Conservation (phyloP, 495 filamentous ascomycete species). For the Talaromyces borbonicus region DNA sequence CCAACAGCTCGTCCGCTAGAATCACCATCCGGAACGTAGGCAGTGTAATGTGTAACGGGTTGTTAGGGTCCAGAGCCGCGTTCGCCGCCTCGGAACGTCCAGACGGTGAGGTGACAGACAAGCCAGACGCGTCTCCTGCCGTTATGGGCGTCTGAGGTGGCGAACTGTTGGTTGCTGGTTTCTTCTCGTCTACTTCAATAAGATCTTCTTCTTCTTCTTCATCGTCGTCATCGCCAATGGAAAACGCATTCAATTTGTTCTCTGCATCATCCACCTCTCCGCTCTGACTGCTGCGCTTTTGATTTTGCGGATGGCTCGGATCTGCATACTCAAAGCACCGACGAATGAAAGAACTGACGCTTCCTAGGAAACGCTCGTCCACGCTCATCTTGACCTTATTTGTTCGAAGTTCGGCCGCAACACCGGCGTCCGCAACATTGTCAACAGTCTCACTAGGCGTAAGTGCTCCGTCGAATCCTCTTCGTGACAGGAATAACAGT, state of each 20-base stretch:
- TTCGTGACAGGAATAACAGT: conserved; percentile 78
- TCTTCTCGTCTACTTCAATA: conserved; percentile 42
- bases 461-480: conserved; percentile 68
- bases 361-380: conserved; percentile 78
- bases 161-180: neutral
- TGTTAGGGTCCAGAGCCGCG: conserved; percentile 79
- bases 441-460: conserved; percentile 39
- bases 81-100: conserved; percentile 52
- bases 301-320: conserved; percentile 65
- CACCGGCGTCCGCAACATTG: conserved; percentile 16
- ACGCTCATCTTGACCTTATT: conserved; percentile 33
- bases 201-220: conserved; percentile 53
- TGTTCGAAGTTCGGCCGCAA: conserved; percentile 13
- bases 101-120: conserved; percentile 10
- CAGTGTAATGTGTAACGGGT: conserved; percentile 89
- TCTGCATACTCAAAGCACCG: conserved; percentile 98
- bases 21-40: conserved; percentile 99
- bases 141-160: conserved; percentile 17
- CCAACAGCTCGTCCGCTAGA: conserved; percentile 87
- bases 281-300: conserved; percentile 18
- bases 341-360: conserved; percentile 89
- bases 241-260: conserved; percentile 51
- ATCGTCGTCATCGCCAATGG: conserved; percentile 67
- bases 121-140: conserved; percentile 5
- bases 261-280: conserved; percentile 19